Base-by-base conservation (phyloP, 352 stramenopile species). In the Globisporangium orthogonon region DNA sequence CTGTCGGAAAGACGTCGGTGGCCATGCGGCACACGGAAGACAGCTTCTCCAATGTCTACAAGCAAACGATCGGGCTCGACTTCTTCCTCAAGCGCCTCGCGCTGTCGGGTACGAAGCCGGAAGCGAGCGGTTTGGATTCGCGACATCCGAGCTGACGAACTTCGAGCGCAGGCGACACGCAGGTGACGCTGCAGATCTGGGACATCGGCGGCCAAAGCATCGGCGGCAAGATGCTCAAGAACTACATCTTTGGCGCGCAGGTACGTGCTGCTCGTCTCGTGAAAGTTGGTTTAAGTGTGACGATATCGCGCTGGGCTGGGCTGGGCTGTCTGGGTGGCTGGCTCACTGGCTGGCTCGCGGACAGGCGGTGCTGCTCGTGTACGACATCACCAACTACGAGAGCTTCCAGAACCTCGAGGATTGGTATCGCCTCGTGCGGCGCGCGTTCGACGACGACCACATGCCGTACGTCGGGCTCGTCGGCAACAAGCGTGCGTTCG, bases 331-430 rank as follows among this genome's bases (percentile, higher is more conserved):
- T 23, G 23, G 23, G 23, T 23, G 23, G 23, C 23, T 23, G 23
- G 33, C 33, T 37, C 23, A 23, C 23, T 37, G 33, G 33, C 23
- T 7, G 33, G 7, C n/a, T 58, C 23, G 23, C 23, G 23, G 18
- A 5, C 40, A 90, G 82, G 90, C 86, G 2, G 86, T 98, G 45
- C 60, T 98, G 44, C 66, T 98, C 30, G 91, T 95, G 52, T 98
- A 98, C 66, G 94, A 98, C 74, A 95, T 98, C 63, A 98, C 93
- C 51, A 97, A 97, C 71, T 97, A 96, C 60, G 89, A 98, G 62
- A 97, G 86, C 56, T 98, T 98, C 61, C 86, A 95, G 62, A 97
- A 98, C 70, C 74, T 98, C 15, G 93, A 98, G 58, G 91, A 98
- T 63, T 98, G 91, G 91, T 96, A 96, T 62, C 78, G 87, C 7